A percentile compares a stretch with the other conserved stretches of the same genome.
Conservation (phyloP, 768 basidiomycete species). For the Tephrocybe sp. region DNA sequence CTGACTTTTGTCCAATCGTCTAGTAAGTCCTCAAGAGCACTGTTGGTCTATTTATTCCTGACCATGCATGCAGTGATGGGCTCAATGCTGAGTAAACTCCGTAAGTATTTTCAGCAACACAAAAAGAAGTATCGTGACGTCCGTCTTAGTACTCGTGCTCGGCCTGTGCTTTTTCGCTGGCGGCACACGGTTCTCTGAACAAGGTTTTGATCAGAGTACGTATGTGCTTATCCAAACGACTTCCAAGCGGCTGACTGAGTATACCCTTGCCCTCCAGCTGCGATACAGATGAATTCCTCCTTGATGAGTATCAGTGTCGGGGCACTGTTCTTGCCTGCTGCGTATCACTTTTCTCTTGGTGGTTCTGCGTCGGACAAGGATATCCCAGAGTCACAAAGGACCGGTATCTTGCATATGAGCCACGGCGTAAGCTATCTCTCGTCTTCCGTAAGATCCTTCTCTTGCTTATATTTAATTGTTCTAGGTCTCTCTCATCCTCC, state of each 20-base stretch:
- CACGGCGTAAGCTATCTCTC: constrained; percentile 56
- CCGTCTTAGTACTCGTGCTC: constrained; percentile 67
- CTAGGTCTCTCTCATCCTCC: constrained; percentile 73
- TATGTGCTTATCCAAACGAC: background rate
- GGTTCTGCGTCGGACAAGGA: constrained; percentile 23
- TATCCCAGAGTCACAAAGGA: constrained; percentile 33
- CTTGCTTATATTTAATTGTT: background rate
- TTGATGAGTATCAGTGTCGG: constrained; percentile 76
- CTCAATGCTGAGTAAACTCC: constrained; percentile 76
- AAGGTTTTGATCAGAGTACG: constrained; percentile 73
- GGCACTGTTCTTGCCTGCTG: constrained; percentile 76
- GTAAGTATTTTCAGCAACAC: constrained; percentile 31
- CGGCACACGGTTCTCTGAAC: constrained; percentile 73
- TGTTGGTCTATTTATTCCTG: background rate
- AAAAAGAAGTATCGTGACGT: constrained; percentile 6
- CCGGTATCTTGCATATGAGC: constrained; percentile 67
- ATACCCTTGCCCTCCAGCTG: constrained; percentile 38
- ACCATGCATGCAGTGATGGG: constrained; percentile 61
- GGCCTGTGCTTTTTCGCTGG: constrained; percentile 88
- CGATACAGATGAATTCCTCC: constrained; percentile 73
- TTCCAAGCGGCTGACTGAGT: background rate
- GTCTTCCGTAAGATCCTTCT: background rate
- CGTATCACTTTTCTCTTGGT: constrained; percentile 66
- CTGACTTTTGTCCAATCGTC: constrained; percentile 80
- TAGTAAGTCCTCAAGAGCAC: constrained; percentile 39